These are phyloP conservation scores for Lanmaoa rubissima DNA, from an alignment of 768 basidiomycete species.

Conservation along the genomic window DNA sequence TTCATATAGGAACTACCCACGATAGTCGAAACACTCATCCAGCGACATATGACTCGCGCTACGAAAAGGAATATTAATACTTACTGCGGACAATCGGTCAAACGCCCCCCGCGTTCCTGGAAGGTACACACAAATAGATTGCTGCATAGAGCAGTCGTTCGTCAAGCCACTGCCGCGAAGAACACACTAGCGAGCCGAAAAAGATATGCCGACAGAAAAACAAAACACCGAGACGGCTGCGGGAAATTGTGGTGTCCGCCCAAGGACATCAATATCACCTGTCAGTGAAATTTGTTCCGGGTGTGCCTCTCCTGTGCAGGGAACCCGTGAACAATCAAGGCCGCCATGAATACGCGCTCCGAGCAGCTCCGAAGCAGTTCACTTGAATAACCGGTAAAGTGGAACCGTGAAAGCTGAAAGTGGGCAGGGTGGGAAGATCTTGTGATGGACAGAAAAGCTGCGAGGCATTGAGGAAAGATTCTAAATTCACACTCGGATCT, in stretches of 20 bases:
- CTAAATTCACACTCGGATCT: slow-evolving; percentile 2
- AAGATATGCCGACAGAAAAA: slow-evolving; percentile 8
- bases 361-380: slow-evolving; percentile 8
- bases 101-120: background rate
- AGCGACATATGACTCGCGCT: background rate
- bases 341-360: slow-evolving; percentile 4
- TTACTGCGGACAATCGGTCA: slow-evolving; percentile 10
- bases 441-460: background rate
- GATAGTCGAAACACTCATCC: slow-evolving; percentile 9
- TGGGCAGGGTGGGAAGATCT: slow-evolving; percentile 12
- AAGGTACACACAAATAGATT: slow-evolving; percentile 2
- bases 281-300: slow-evolving; percentile 8
- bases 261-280: slow-evolving; percentile 12
- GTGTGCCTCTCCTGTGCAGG: background rate
- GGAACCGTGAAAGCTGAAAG: slow-evolving; percentile 2
- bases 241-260: slow-evolving; percentile 1
- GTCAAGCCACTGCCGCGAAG: slow-evolving; percentile 10
- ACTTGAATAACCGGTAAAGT: slow-evolving; percentile 10
- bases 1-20: background rate
- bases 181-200: slow-evolving; percentile 2
- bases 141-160: slow-evolving; percentile 1
- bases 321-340: slow-evolving; percentile 8
- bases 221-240: slow-evolving; percentile 7
- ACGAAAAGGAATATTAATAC: background rate
- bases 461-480: background rate